These are phyloP conservation scores for Exophiala sideris DNA, from an alignment of 2,329 filamentous ascomycete species.

Conservation along the genomic window DNA sequence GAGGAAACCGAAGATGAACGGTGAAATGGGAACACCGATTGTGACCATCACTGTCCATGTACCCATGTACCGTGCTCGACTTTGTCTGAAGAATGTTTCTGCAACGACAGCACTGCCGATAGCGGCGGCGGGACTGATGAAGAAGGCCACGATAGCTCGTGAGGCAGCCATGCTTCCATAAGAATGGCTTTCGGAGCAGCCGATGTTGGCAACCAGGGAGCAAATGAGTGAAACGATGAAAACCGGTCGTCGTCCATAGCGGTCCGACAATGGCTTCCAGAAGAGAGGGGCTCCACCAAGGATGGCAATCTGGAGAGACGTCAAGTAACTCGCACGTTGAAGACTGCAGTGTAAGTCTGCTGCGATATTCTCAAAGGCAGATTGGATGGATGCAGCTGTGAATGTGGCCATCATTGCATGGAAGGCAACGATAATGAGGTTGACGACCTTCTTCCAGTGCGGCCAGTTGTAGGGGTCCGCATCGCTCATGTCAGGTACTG, in stretches of 20 bases:
- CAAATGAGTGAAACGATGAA: conserved; percentile 51
- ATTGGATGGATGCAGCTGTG: conserved; percentile 53
- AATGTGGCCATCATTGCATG: conserved; percentile 59
- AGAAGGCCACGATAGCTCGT: conserved; percentile 54
- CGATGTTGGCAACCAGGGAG: conserved; percentile 51
- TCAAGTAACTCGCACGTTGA: conserved; percentile 52
- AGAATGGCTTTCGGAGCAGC: conserved; percentile 49
- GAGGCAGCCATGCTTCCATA: conserved; percentile 52
- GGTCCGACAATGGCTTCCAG: conserved; percentile 55
- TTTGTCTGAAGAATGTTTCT: conserved; percentile 56
- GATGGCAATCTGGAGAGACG: conserved; percentile 54
- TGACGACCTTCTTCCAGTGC: conserved; percentile 52
- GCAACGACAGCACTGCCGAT: conserved; percentile 58
- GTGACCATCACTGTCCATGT: conserved; percentile 56
- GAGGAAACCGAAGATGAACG: conserved; percentile 44
- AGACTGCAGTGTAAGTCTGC: conserved; percentile 49
- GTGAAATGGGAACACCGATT: conserved; percentile 43
- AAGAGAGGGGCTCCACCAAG: conserved; percentile 54
- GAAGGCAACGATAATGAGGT: conserved; percentile 55
- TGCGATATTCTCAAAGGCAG: conserved; percentile 53
- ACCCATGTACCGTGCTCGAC: conserved; percentile 55
- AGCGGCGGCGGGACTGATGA: conserved; percentile 53
- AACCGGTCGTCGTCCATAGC: conserved; percentile 54
- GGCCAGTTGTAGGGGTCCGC: conserved; percentile 58
- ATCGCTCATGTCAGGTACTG: conserved; percentile 49